Conservation (phyloP, 2,329 filamentous ascomycete species). For the Magnaporthiopsis rhizophila region DNA sequence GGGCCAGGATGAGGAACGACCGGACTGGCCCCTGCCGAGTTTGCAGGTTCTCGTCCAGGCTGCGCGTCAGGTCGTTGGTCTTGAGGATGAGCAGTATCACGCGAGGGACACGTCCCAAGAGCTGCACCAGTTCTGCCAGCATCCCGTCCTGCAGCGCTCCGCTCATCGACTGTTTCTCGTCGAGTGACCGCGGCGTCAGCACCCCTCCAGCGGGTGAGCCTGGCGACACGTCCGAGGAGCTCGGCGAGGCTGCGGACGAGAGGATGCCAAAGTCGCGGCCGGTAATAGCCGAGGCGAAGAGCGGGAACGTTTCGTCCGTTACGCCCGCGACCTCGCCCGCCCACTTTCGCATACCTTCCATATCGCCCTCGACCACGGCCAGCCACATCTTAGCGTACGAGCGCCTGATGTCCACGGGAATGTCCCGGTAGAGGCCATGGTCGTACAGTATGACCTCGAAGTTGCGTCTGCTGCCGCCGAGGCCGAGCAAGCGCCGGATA, state of each 20-base stretch:
- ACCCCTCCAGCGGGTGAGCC: background rate
- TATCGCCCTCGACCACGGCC: conserved; percentile 84
- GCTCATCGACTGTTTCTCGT: conserved; percentile 83
- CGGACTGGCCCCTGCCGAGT: conserved; percentile 60
- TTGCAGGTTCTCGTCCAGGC: conserved; percentile 82
- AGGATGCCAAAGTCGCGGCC: conserved; percentile 82
- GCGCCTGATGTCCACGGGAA: conserved; percentile 67
- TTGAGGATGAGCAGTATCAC: conserved; percentile 95
- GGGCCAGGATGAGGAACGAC: conserved; percentile 59
- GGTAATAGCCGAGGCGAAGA: conserved; percentile 95
- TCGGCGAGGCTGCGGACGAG: conserved; percentile 40
- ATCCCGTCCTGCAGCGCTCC: conserved; percentile 80
- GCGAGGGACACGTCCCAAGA: conserved; percentile 80
- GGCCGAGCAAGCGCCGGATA: background rate
- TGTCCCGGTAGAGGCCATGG: conserved; percentile 92
- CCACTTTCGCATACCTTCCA: conserved; percentile 78
- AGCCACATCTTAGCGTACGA: conserved; percentile 97
- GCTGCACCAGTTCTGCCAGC: conserved; percentile 76
- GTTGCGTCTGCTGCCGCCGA: conserved; percentile 49
- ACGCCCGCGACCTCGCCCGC: conserved; percentile 84
- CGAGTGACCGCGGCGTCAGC: conserved; percentile 50
- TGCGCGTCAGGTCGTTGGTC: conserved; percentile 93
- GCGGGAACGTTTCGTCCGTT: conserved; percentile 79
- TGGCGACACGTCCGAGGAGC: background rate
- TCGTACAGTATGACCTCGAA: conserved; percentile 97